phyloP scores from a whole-genome alignment of 345 rosid species.

The Populus pruinosa region DNA sequence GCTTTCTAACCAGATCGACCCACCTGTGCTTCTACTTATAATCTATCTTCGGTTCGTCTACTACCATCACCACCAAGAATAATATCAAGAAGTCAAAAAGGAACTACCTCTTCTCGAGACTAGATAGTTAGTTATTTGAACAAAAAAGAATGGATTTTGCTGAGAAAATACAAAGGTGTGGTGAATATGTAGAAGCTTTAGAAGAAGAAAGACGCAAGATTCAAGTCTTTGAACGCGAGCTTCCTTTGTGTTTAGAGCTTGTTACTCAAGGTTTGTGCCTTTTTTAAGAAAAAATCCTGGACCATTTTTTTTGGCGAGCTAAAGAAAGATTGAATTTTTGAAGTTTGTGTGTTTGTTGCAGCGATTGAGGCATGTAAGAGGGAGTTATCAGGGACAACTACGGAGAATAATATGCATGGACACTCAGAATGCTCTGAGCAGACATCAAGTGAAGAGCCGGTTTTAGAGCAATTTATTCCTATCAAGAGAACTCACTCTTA shows the following conservation, averaged over 20 bases:
- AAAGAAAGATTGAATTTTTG: background rate
- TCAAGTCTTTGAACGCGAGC: slow-evolving; percentile 87
- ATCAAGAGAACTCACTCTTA: slow-evolving; percentile 44
- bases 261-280: slow-evolving; percentile 65
- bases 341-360: slow-evolving; percentile 22
- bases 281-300: background rate
- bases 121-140: background rate
- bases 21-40: background rate
- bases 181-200: slow-evolving; percentile 61
- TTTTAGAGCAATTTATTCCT: slow-evolving; percentile 80
- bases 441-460: slow-evolving; percentile 64
- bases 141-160: slow-evolving; percentile 36
- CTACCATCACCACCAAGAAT: background rate
- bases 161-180: slow-evolving; percentile 52
- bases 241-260: slow-evolving; percentile 89
- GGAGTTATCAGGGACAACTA: slow-evolving; percentile 61
- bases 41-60: background rate
- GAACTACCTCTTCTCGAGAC: background rate
- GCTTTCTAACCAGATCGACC: slow-evolving; percentile 16
- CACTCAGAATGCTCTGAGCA: slow-evolving; percentile 87
- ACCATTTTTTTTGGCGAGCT: background rate
- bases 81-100: background rate
- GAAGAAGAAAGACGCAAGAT: slow-evolving; percentile 90
- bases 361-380: slow-evolving; percentile 78
- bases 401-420: slow-evolving; percentile 46